Percentiles rank a stretch among this genome's conserved stretches.
These are phyloP conservation scores for Penicillium sp. DNA, from an alignment of 2,329 filamentous ascomycete genomes.

Conservation along the genomic window DNA sequence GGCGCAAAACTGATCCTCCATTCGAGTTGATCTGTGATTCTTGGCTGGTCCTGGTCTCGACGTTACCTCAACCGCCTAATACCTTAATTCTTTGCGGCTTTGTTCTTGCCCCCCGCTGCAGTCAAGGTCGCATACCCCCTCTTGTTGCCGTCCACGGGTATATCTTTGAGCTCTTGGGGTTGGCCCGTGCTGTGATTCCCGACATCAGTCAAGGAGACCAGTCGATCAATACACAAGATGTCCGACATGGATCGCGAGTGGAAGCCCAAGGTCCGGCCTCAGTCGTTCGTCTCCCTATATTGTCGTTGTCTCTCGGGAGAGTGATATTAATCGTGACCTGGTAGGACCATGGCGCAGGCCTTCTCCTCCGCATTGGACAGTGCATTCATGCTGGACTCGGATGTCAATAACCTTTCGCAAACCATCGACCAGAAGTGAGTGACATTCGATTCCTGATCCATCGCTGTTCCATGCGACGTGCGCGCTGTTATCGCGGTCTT, in stretches of 20 bases:
- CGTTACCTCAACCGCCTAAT: constrained; percentile 6
- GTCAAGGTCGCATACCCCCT: constrained; percentile 11
- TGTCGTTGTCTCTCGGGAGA: constrained; percentile 7
- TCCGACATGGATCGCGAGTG: constrained; percentile 72
- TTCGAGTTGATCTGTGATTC: constrained; percentile 8
- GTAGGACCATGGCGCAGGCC: constrained; percentile 79
- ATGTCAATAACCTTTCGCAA: constrained; percentile 69
- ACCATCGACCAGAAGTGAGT: constrained; percentile 79
- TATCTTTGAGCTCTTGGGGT: not conserved
- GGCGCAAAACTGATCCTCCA: not conserved
- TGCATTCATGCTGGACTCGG: constrained; percentile 83
- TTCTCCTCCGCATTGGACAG: constrained; percentile 85
- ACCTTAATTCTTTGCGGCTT: constrained; percentile 11
- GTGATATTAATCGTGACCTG: constrained; percentile 25
- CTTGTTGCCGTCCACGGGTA: not conserved
- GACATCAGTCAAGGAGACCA: not conserved
- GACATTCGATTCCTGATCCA: constrained; percentile 15
- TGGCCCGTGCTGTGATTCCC: not conserved
- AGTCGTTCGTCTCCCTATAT: constrained; percentile 65
- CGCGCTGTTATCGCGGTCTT: not conserved
- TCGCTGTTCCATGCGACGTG: not conserved
- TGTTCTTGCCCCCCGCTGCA: constrained; percentile 9
- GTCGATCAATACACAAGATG: constrained; percentile 28
- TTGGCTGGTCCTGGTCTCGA: constrained; percentile 35
- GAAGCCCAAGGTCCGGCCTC: constrained; percentile 76